Evolutionary conservation across 345 rosid genomes (phyloP), one percentile per base, ranked within the genome.

Genomic region (Syzygium aromaticum): DNA sequence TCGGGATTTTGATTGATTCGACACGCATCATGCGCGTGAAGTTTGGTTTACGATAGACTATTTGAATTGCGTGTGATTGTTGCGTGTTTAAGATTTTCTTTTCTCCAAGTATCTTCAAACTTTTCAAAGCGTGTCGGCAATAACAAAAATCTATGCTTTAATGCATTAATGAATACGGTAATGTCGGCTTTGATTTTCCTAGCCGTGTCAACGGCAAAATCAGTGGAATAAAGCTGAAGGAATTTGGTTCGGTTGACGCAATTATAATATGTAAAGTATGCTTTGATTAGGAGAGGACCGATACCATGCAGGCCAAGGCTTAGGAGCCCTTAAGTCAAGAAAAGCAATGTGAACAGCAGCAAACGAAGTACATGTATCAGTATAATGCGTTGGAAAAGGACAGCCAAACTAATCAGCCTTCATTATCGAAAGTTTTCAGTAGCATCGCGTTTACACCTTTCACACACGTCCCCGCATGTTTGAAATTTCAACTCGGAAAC

Each of bases 191-290:
- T 73, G 80, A 38, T 73, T 73, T 73, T 19, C 25, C 80, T 38
- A 38, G 80, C 80, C 40, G 25, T 73, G 80, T 73, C 80, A 73
- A 73, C 27, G 80, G 49, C 80, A 73, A 73, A 38, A 73, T 73
- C 49, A 38, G 80, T 73, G 80, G 80, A 73, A 38, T 73, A 73
- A 73, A 73, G 80, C 46, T 73, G 80, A 73, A 73, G 27, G 80
- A 73, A 73, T 73, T 22, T 73, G 80, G 43, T 73, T 73, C 49
- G 49, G 80, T 38, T 38, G 78, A 67, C 46, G 43, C 19, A 33
- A 67, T 40, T 1, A 17, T 17, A 8, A 64, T 2, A 7, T 11
- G 38, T 38, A 33, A 73, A 73, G 80, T 33, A 73, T 38, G 80
- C 7, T 33, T n/a, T 19, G 80, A 73, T 73, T 33, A 38, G 38